phyloP scores from a whole-genome alignment of 768 basidiomycete species.

The Suillus decipiens region DNA sequence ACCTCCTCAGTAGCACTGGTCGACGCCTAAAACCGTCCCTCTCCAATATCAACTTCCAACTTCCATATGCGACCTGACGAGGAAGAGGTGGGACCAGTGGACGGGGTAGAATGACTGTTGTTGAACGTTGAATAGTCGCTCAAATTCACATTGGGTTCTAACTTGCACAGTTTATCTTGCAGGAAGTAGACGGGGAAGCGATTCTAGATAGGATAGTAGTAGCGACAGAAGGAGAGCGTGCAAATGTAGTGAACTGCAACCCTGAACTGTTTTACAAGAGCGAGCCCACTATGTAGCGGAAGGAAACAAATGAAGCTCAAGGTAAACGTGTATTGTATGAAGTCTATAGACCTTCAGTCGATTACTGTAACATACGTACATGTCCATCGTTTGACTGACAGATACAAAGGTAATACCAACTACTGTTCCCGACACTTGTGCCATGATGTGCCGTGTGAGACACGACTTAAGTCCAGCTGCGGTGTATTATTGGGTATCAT shows the following conservation, averaged over 20 bases:
- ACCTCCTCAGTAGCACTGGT: slow-evolving; percentile 96
- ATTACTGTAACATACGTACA: neutral
- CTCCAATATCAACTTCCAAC: slow-evolving; percentile 90
- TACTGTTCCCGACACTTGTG: neutral
- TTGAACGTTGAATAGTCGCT: no score
- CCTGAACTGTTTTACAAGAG: neutral
- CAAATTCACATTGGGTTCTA: neutral
- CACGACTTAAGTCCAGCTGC: neutral
- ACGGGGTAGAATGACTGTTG: no score
- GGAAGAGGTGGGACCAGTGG: no score
- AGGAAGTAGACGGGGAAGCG: neutral
- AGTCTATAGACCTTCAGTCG: neutral
- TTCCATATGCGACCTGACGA: neutral
- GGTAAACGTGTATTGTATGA: neutral
- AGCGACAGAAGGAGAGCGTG: neutral
- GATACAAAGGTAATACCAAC: no score
- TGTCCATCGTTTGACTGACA: neutral
- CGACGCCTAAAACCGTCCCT: slow-evolving; percentile 77
- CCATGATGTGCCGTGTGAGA: neutral
- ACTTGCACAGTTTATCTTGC: neutral
- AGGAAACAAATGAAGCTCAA: no score
- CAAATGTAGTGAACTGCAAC: neutral
- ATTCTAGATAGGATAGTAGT: neutral
- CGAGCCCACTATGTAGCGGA: no score
- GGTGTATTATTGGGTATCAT: neutral